phyloP scores from a whole-genome alignment of 129 eudicot genomes.

The Escallonia rubra region DNA sequence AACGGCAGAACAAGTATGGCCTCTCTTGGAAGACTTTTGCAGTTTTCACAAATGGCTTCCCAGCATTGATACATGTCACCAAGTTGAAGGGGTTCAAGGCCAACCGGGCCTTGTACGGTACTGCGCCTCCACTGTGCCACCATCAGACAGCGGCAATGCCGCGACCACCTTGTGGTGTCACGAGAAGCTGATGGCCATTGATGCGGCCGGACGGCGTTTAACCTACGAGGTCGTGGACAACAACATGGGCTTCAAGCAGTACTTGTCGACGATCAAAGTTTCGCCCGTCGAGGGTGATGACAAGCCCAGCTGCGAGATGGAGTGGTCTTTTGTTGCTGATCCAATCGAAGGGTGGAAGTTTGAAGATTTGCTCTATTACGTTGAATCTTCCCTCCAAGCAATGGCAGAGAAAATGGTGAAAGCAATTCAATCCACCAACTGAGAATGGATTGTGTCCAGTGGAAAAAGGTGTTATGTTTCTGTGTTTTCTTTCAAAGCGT shows the following conservation, averaged over 20 bases:
- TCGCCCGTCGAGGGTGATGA: constrained; percentile 13
- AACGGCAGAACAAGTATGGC: constrained; percentile 53
- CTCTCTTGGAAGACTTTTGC: constrained; percentile 63
- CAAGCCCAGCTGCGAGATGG: constrained; percentile 29
- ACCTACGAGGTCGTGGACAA: constrained; percentile 40
- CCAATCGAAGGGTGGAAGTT: constrained; percentile 43
- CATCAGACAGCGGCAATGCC: constrained; percentile 8
- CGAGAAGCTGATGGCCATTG: constrained; percentile 32
- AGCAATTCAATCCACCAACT: constrained; percentile 7
- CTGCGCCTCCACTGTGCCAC: constrained; percentile 33
- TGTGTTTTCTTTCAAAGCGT: no score
- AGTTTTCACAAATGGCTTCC: constrained; percentile 62
- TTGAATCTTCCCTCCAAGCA: constrained; percentile 24
- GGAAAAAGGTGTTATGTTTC: not conserved
- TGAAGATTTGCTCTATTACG: constrained; percentile 22
- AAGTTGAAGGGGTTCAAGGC: constrained; percentile 44
- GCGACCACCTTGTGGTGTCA: constrained; percentile 37
- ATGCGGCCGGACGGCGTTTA: constrained; percentile 15
- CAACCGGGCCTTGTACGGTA: constrained; percentile 52
- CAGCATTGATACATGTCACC: constrained; percentile 38
- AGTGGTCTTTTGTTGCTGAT: constrained; percentile 47
- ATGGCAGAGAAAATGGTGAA: constrained; percentile 41
- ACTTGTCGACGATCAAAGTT: constrained; percentile 20
- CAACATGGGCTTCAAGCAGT: constrained; percentile 36
- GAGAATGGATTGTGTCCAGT: no score